Percentiles rank a stretch among this genome's conserved stretches.
Evolutionary conservation across 148 eudicot species (phyloP).

Genomic region (Rhododendron griersonianum): DNA sequence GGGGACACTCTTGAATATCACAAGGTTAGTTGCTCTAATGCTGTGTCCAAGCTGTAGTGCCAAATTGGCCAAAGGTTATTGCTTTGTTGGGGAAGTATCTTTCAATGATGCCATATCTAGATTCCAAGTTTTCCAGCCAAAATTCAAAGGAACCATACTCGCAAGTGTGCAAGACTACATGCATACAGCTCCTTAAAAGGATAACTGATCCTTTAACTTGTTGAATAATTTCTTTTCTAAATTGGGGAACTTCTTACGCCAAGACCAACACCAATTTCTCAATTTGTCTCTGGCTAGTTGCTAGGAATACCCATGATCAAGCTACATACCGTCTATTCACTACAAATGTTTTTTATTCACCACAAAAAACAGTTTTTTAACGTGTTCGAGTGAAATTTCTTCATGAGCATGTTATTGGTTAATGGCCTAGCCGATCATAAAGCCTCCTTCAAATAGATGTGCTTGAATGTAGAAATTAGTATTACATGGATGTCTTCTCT

Average conservation of each 20-base stretch:
- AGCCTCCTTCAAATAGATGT: not conserved
- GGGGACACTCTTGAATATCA: slow-evolving; percentile 91
- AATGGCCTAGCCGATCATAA: not conserved
- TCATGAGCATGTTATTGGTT: not conserved
- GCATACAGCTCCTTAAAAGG: not conserved
- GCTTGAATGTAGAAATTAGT: not conserved
- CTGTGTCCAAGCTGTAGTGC: not conserved
- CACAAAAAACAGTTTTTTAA: not conserved
- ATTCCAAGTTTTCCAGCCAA: not conserved
- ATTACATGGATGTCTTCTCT: not conserved
- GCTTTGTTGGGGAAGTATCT: not conserved
- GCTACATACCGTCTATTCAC: not conserved
- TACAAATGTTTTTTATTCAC: not conserved
- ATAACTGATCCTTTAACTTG: not conserved
- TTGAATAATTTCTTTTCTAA: not conserved
- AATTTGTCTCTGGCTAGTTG: not conserved
- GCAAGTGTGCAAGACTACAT: not conserved
- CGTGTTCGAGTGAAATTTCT: not conserved
- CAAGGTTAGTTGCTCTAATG: slow-evolving; percentile 28
- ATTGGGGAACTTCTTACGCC: not conserved
- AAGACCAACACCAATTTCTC: not conserved
- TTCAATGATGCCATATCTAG: not conserved
- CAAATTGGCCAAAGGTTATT: not conserved
- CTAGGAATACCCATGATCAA: not conserved
- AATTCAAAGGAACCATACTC: not conserved